Base-by-base conservation (phyloP, 2,329 filamentous ascomycete genomes). In the Fusarium redolens region DNA sequence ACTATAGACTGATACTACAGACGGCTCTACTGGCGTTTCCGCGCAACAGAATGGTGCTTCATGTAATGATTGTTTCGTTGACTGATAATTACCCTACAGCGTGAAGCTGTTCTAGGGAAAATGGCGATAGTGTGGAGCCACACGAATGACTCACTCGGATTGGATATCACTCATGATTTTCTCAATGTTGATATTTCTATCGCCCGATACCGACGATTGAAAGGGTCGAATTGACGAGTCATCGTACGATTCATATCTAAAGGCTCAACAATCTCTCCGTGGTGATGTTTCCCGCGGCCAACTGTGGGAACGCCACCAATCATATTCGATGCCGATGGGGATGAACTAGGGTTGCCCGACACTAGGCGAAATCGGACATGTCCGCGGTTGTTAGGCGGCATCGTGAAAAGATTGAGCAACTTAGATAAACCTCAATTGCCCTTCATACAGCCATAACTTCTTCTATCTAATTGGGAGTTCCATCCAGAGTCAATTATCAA, bases 401-500 rank as follows among this genome's bases (percentile, higher is more conserved):
- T 22, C 18, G 12, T 38, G 14, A 58, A 38, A 31, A 40, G 35
- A 20, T 38, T 3, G 12, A 18, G 15, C 1, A 7, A 8, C 4
- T 1, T 11, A 30, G 28, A 30, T 30, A 31, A 30, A 35, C 11
- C 7, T 12, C 17, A 1, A 31, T 13, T 18, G 5, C 3, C n/a
- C n/a, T 44, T 9, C 12, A 18, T 7, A 5, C 4, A n/a, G n/a
- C 2, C 8, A 22, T 8, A 1, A 7, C 18, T 12, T 20, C 17
- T 20, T 20, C 18, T 5, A 15, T 56, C 15, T 20, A 28, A 5
- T 45, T n/a, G 11, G 2, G 0, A 4, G 9, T 8, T 2, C 28
- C 7, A 11, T 18, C 17, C 25, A 37, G 2, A 1, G 1, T 9
- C 1, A 13, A 17, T 5, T 13, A 4, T 33, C 2, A 9, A 10